Percentiles rank a stretch among this genome's conserved stretches.
Evolutionary conservation across 805 yeast species (phyloP).

Genomic region (Nematodospora valgi): DNA sequence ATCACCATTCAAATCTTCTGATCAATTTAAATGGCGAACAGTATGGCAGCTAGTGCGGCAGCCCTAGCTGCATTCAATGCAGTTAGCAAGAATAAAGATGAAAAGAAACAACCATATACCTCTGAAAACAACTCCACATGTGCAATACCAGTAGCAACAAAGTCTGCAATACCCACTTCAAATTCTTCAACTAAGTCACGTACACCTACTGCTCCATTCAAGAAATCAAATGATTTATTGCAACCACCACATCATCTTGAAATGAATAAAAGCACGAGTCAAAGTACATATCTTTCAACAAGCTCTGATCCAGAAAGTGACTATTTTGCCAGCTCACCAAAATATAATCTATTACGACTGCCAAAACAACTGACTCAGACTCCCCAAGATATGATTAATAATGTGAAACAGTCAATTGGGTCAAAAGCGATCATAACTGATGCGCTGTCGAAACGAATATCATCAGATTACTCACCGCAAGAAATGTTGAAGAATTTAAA

Average conservation of each 20-base stretch:
- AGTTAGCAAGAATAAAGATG: slow-evolving; percentile 7
- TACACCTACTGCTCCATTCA: neutral
- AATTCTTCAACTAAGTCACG: neutral
- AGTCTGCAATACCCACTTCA: neutral
- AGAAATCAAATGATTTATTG: no score
- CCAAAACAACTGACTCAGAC: slow-evolving; percentile 4
- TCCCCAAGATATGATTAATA: slow-evolving; percentile 24
- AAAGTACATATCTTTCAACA: neutral
- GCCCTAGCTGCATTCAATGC: slow-evolving; percentile 43
- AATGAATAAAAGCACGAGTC: slow-evolving; percentile 1
- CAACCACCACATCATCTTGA: neutral
- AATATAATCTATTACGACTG: no score
- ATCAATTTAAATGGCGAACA: neutral
- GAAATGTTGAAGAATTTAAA: slow-evolving; percentile 31
- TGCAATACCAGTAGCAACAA: neutral
- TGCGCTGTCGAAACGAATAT: slow-evolving; percentile 10
- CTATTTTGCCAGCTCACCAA: no score
- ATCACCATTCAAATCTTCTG: neutral
- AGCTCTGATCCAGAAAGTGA: neutral
- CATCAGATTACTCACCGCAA: slow-evolving; percentile 21
- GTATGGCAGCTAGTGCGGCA: slow-evolving; percentile 34
- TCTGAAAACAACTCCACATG: neutral
- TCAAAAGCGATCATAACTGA: slow-evolving; percentile 14
- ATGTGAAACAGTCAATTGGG: slow-evolving; percentile 23
- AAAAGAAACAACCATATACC: neutral